A percentile compares a stretch with the other conserved stretches of the same genome.
Conservation (phyloP, 1,284 basidiomycete genomes). For the Termitomyces sp. region DNA sequence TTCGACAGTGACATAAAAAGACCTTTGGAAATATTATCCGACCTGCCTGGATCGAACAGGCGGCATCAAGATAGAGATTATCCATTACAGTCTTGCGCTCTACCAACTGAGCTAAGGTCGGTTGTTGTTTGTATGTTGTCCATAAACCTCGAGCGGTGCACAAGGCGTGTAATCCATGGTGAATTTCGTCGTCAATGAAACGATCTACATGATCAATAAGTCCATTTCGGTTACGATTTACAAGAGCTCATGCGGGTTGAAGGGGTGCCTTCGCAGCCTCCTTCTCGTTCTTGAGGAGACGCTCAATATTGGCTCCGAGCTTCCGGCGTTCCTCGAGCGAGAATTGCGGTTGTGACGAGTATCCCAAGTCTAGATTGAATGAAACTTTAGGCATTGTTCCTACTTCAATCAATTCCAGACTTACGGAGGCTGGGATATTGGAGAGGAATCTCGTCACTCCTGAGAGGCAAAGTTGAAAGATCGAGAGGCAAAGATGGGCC, state of each 20-base stretch:
- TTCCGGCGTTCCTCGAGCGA: slow-evolving; percentile 32
- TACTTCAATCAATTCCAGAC: slow-evolving; percentile 19
- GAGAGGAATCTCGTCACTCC: slow-evolving; percentile 49
- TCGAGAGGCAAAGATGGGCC: slow-evolving; percentile 65
- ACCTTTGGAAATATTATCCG: background rate
- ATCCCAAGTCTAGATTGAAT: slow-evolving; percentile 30
- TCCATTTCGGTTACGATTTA: too few species aligned
- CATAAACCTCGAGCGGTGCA: too few species aligned
- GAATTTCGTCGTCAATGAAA: background rate
- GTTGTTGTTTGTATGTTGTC: background rate
- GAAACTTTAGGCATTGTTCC: background rate
- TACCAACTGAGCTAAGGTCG: slow-evolving; percentile 33
- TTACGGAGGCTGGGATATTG: slow-evolving; percentile 67
- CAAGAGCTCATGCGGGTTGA: slow-evolving; percentile 7
- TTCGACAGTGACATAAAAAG: too few species aligned
- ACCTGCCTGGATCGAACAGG: slow-evolving; percentile 2
- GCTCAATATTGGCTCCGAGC: slow-evolving; percentile 32
- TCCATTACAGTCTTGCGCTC: slow-evolving; percentile 41
- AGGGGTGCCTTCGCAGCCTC: slow-evolving; percentile 34
- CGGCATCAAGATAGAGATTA: slow-evolving; percentile 1
- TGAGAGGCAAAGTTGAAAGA: slow-evolving; percentile 46
- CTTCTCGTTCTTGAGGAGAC: slow-evolving; percentile 28
- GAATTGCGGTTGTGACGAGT: slow-evolving; percentile 28
- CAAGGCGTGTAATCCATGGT: too few species aligned
- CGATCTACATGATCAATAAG: background rate